Percentiles rank a stretch among this genome's conserved stretches.
phyloP scores from a whole-genome alignment of 768 basidiomycete genomes.

The Suillus occidentalis region DNA sequence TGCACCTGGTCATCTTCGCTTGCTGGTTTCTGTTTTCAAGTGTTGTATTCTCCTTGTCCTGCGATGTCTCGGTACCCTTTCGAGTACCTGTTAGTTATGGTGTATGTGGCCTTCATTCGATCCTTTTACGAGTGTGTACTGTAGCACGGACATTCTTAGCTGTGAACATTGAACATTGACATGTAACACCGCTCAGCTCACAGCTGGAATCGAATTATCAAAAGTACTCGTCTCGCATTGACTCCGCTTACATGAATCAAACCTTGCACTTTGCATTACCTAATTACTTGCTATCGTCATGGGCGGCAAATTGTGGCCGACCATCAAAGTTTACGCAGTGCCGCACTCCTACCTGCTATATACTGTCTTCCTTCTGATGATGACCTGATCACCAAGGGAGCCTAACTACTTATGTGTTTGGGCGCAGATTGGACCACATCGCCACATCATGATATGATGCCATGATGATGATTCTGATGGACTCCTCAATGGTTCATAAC shows the following conservation, averaged over 20 bases:
- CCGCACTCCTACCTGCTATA: no score
- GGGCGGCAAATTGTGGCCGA: no score
- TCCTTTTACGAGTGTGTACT: background rate
- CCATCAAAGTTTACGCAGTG: background rate
- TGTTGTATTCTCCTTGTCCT: background rate
- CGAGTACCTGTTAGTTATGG: no score
- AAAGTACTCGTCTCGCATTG: no score
- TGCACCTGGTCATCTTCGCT: background rate
- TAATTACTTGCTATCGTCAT: no score
- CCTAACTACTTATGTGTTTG: background rate
- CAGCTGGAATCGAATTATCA: background rate
- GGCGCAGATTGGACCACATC: background rate
- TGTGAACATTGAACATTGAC: background rate
- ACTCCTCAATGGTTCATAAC: no score
- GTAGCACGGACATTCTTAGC: background rate
- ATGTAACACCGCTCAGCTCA: background rate
- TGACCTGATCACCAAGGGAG: no score
- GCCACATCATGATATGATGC: no score
- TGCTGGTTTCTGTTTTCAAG: background rate
- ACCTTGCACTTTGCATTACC: no score
- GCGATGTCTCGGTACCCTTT: background rate
- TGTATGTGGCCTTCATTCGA: background rate
- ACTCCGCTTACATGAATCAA: no score
- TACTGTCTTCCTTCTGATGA: no score
- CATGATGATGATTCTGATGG: no score